Base-by-base conservation (phyloP, 2,329 filamentous ascomycete genomes). In the Ceratocystis destructans region DNA sequence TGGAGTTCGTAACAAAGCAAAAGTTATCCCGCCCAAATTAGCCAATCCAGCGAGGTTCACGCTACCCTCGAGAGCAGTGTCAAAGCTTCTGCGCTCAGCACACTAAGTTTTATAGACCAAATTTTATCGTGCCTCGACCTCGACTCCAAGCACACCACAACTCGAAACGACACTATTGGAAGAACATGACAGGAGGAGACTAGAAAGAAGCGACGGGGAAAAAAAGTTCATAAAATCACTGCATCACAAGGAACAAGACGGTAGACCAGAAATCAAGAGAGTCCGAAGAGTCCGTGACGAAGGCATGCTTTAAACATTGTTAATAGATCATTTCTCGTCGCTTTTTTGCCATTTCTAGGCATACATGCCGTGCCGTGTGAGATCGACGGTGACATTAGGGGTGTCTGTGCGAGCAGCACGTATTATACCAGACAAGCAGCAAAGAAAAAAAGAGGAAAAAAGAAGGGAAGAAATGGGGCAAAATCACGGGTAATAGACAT, bases 381-480 rank as follows among this genome's bases (percentile, higher is more conserved):
- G 53, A 59, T 59, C 53, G 53, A 59, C 53, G 10, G 33, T 59
- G 53, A 59, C 53, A 59, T 59, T 33, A 59, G 53, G 53, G 53
- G 53, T 57, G 53, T 57, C 53, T 57, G 53, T 57, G 53, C 53
- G 53, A 59, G 15, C 22, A 57, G 7, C 33, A 37, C 33, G 33
- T 37, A 37, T 37, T 37, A 33, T 33, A 37, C 33, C 17, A 28
- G 28, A 59, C 25, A 59, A 17, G 53, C 12, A 59, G 53, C 4
- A 59, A 33, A 50, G 17, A 50, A 2, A 15, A 57, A 57, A 33
- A 17, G 15, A 17, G 28, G 5, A n/a, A 31, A 59, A 31, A 59
- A 22, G 3, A 31, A 33, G 6, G 15, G 28, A 31, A 59, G 33
- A 59, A 59, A 59, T 17, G 7, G 17, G 53, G 53, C 53, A 57